Conservation (phyloP, 345 rosid species). For the Euphorbia peplus region DNA sequence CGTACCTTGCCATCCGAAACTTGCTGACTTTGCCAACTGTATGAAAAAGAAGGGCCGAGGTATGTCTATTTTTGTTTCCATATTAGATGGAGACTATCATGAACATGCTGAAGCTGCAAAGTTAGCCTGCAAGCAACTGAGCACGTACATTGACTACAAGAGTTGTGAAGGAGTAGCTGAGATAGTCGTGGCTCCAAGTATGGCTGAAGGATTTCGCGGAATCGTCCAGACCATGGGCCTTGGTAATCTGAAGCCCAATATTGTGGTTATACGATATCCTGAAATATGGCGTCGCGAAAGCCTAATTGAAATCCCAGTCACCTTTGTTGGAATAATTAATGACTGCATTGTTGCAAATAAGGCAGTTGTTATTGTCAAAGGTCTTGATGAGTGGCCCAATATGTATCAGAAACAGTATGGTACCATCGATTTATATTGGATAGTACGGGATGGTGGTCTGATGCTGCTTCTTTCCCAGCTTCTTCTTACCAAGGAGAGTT, state of each 20-base stretch:
- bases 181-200: slow-evolving; percentile 94
- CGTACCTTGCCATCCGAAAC: slow-evolving; percentile 98
- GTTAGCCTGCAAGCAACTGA: slow-evolving; percentile 79
- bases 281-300: slow-evolving; percentile 99
- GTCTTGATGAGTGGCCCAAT: slow-evolving; percentile 99
- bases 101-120: slow-evolving; percentile 97
- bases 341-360: slow-evolving; percentile 97
- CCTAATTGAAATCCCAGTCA: slow-evolving; percentile 83
- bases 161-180: slow-evolving; percentile 98
- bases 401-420: slow-evolving; percentile 97
- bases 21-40: slow-evolving; percentile 97
- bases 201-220: slow-evolving; percentile 97
- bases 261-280: slow-evolving; percentile 96
- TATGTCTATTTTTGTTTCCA: slow-evolving; percentile 91
- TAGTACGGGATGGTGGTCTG: slow-evolving; percentile 95
- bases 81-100: slow-evolving; percentile 90
- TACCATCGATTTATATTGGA: slow-evolving; percentile 97
- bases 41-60: slow-evolving; percentile 99
- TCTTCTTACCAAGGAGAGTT: slow-evolving; percentile 95
- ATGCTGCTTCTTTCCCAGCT: slow-evolving; percentile 99
- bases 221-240: slow-evolving; percentile 98
- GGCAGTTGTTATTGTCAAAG: slow-evolving; percentile 97
- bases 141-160: slow-evolving; percentile 85
- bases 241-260: slow-evolving; percentile 96
- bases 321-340: slow-evolving; percentile 86